A percentile compares a stretch with the other conserved stretches of the same genome.
phyloP scores from a whole-genome alignment of 2,329 filamentous ascomycete genomes.

The Eutypella sp. region DNA sequence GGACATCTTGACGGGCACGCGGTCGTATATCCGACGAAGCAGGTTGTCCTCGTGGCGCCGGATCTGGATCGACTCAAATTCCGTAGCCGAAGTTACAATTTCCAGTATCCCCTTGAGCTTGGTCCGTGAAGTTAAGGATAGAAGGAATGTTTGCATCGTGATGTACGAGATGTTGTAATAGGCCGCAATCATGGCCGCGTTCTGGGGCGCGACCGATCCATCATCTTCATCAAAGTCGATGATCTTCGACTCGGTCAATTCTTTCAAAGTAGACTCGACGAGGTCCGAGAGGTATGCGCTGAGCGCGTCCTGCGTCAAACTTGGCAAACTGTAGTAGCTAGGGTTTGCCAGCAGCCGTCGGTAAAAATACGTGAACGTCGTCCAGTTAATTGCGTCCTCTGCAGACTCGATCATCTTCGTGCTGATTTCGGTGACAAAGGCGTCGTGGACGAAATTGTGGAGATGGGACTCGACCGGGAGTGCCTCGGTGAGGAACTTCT shows the following conservation, averaged over 20 bases:
- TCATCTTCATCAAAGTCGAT: constrained; percentile 95
- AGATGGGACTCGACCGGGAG: constrained; percentile 93
- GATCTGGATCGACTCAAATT: constrained; percentile 94
- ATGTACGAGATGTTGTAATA: constrained; percentile 99
- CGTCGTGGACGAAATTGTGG: constrained; percentile 86
- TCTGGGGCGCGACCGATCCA: constrained; percentile 81
- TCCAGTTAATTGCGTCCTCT: constrained; percentile 97
- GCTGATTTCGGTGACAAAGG: constrained; percentile 95
- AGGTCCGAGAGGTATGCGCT: constrained; percentile 91
- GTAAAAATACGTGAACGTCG: constrained; percentile 98
- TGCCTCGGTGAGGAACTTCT: constrained; percentile 96
- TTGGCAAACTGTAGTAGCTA: constrained; percentile 88
- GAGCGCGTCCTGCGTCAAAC: constrained; percentile 86
- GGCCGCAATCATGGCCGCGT: constrained; percentile 95
- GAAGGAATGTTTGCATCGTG: constrained; percentile 96
- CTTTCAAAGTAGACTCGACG: constrained; percentile 87
- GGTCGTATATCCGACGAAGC: constrained; percentile 87
- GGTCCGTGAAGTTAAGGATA: constrained; percentile 81
- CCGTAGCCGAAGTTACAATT: constrained; percentile 92
- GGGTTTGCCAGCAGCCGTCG: constrained; percentile 90
- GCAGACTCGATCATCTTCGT: constrained; percentile 93
- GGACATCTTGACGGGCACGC: constrained; percentile 91
- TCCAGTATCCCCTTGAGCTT: constrained; percentile 97
- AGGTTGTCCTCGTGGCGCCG: constrained; percentile 86
- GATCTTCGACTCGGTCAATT: constrained; percentile 87